A percentile compares a stretch with the other conserved stretches of the same genome.
Conservation (phyloP, 108 stramenopile genomes). For the Schizochytrium sp. region DNA sequence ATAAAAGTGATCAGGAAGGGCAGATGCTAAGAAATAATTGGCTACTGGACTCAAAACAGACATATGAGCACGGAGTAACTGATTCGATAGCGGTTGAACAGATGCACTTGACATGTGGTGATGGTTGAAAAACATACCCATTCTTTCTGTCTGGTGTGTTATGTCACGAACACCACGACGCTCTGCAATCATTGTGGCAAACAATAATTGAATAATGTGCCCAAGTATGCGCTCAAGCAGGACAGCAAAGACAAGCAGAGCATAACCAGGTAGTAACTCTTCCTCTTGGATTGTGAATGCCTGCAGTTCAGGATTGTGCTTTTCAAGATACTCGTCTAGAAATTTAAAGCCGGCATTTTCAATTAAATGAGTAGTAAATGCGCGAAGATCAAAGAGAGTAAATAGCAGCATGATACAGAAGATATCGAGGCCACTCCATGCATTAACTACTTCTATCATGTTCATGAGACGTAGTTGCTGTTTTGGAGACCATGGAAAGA, state of each 20-base stretch:
- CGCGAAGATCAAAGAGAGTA: background rate
- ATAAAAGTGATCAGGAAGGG: background rate
- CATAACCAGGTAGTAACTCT: background rate
- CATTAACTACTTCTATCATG: background rate
- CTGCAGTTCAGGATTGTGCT: background rate
- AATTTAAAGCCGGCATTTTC: background rate
- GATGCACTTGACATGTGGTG: background rate
- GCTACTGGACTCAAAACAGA: background rate
- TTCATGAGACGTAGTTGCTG: background rate
- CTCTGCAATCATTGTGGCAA: conserved; percentile 9
- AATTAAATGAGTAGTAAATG: conserved; percentile 1
- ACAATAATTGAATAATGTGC: background rate
- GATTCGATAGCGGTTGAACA: background rate
- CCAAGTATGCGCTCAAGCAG: background rate
- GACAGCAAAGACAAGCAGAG: background rate
- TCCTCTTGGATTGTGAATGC: conserved; percentile 8
- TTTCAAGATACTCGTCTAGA: background rate
- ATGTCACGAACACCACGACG: background rate
- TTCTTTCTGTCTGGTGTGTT: background rate
- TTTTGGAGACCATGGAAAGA: background rate
- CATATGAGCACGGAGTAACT: background rate
- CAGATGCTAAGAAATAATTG: background rate
- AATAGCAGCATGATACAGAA: background rate
- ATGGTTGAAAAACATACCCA: background rate
- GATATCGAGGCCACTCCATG: background rate